Percentiles rank a stretch among this genome's conserved stretches.
Conservation (phyloP, 1,284 basidiomycete genomes). For the Trichosporon sp. region DNA sequence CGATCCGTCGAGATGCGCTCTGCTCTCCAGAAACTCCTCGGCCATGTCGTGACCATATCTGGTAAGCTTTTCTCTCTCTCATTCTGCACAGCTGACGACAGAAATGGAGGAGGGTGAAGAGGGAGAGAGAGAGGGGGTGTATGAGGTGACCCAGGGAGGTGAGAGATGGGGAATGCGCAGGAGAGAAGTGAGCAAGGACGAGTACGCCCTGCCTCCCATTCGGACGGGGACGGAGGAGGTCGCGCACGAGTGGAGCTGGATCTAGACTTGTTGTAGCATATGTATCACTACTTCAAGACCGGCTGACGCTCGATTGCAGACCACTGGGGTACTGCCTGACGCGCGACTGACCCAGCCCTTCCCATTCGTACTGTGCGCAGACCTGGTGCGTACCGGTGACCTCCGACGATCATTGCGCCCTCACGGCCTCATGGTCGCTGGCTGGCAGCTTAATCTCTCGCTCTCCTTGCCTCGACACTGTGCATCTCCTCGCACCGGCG, state of each 20-base stretch:
- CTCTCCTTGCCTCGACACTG: too few relatives aligned
- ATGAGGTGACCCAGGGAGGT: not conserved
- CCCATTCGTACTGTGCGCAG: too few relatives aligned
- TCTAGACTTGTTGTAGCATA: not conserved
- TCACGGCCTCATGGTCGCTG: too few relatives aligned
- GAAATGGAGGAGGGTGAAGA: not conserved
- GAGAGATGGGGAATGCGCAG: not conserved
- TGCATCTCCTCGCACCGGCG: too few relatives aligned
- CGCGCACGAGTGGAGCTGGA: not conserved
- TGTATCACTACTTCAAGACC: not conserved
- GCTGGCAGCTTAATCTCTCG: too few relatives aligned
- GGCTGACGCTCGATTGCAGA: not conserved
- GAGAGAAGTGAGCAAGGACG: not conserved
- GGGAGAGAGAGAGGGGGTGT: not conserved
- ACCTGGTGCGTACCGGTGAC: too few relatives aligned
- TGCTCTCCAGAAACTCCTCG: not conserved
- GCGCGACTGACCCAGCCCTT: too few relatives aligned
- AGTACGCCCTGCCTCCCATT: not conserved
- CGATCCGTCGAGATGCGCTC: not conserved
- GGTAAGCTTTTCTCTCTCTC: not conserved
- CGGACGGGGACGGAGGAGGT: not conserved
- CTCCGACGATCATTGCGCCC: too few relatives aligned
- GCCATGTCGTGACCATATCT: not conserved
- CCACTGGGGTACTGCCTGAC: too few relatives aligned
- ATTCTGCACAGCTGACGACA: not conserved